phyloP scores from a whole-genome alignment of 2,329 filamentous ascomycete species.

The Sclerotinia glacialis region DNA sequence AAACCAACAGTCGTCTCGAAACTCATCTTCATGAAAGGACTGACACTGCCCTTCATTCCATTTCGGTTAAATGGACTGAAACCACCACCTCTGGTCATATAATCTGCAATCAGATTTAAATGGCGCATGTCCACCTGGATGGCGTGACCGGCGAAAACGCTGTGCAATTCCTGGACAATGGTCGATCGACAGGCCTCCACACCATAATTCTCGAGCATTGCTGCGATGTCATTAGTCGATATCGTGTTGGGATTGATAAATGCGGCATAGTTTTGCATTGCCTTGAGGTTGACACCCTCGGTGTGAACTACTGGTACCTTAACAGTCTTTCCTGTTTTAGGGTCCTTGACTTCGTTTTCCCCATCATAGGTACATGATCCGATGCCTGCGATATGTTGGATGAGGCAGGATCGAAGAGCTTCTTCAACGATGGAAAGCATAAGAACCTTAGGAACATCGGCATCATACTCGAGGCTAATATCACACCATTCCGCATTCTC shows the following conservation, averaged over 20 bases:
- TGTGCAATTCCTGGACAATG: slow-evolving; percentile 81
- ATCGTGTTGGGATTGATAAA: slow-evolving; percentile 83
- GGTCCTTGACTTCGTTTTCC: slow-evolving; percentile 53
- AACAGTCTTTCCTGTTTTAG: slow-evolving; percentile 48
- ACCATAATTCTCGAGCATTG: slow-evolving; percentile 81
- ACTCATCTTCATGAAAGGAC: slow-evolving; percentile 97
- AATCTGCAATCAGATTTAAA: slow-evolving; percentile 91
- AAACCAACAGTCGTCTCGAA: slow-evolving; percentile 97
- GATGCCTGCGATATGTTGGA: slow-evolving; percentile 82
- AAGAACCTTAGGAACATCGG: slow-evolving; percentile 79
- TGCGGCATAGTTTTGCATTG: slow-evolving; percentile 85
- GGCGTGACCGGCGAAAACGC: slow-evolving; percentile 85
- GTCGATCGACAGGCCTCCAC: slow-evolving; percentile 87
- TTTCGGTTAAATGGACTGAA: slow-evolving; percentile 93
- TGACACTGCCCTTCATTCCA: slow-evolving; percentile 79
- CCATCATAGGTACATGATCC: slow-evolving; percentile 66
- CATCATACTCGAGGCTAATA: slow-evolving; percentile 79
- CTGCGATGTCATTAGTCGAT: slow-evolving; percentile 87
- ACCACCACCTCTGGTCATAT: slow-evolving; percentile 91
- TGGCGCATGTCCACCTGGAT: slow-evolving; percentile 91
- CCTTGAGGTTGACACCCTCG: slow-evolving; percentile 80
- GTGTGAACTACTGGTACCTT: slow-evolving; percentile 66
- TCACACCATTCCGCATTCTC: slow-evolving; percentile 70
- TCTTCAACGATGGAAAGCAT: slow-evolving; percentile 89
- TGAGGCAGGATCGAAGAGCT: slow-evolving; percentile 72